These are phyloP conservation scores for Vachellia collinsii DNA, from an alignment of 306 rosid species.

Conservation along the genomic window DNA sequence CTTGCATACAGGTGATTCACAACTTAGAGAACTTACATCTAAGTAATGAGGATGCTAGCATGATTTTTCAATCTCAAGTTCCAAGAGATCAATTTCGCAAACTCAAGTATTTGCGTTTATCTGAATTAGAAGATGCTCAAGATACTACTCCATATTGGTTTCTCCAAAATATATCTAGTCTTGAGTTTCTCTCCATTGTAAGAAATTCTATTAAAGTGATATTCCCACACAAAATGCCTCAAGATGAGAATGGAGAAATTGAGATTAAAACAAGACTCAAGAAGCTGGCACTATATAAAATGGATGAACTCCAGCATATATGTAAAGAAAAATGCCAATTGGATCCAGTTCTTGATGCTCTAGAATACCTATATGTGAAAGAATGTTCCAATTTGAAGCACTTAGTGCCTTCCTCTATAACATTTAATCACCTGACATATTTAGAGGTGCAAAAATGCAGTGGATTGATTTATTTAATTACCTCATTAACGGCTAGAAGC, in stretches of 20 bases:
- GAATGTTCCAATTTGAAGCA: background rate
- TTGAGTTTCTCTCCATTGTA: no score
- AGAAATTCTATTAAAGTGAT: background rate
- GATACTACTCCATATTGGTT: no score
- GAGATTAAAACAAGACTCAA: background rate
- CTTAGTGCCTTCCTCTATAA: background rate
- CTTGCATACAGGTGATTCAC: no score
- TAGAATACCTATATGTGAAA: rapidly evolving
- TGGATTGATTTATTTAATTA: background rate
- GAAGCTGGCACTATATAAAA: no score
- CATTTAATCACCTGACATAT: background rate
- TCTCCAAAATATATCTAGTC: no score
- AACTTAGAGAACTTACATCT: no score
- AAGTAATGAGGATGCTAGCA: no score
- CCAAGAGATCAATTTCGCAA: no score
- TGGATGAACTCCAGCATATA: background rate
- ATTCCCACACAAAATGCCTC: background rate
- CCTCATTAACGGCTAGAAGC: background rate
- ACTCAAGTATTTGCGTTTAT: no score
- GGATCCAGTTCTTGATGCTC: background rate
- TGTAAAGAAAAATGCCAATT: background rate
- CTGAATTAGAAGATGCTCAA: no score
- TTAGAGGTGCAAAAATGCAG: background rate
- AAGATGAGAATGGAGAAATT: background rate
- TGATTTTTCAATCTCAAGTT: no score